Evolutionary conservation across 2,329 filamentous ascomycete genomes (phyloP), one percentile per base, ranked within the genome.

Genomic region (Basipetospora chlamydospora): DNA sequence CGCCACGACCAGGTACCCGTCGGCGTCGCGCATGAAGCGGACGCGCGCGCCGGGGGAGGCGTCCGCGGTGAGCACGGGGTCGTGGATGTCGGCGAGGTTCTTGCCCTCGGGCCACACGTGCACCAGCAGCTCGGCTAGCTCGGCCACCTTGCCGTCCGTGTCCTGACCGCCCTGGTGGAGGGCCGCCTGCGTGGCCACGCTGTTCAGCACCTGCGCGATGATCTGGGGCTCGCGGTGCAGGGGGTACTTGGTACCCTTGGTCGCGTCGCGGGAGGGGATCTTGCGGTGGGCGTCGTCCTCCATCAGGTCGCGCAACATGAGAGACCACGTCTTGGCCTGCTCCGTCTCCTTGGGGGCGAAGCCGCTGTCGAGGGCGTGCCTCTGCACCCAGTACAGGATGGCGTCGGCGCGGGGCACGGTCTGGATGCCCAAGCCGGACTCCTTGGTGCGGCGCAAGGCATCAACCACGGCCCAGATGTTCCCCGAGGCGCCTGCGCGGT

Each of bases 241-340:
- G 40, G 45, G 39, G 26, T 46, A 43, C 31, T 44, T 39, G 13
- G 31, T 32, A 6, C 18, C 17, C 26, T 15, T 21, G n/a, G 33
- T 21, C 31, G 26, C 16, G n/a, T n/a, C n/a, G n/a, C n/a, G n/a
- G n/a, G n/a, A n/a, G n/a, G n/a, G n/a, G 5, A 6, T 5, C 37
- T 39, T 39, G 23, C 8, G 5, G 35, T 70, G 67, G 16, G 49
- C 51, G 11, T 58, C 49, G 18, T 61, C 54, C 44, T 69, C 55
- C 29, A 72, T 49, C 41, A 72, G 48, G 31, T 72, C 66, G 38
- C 71, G 42, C 12, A 74, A 51, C 40, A 61, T 49, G 40, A 66
- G 58, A 6, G 57, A 55, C 59, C 63, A 65, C 40, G 49, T 56
- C 36, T 66, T 51, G 2, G 66, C 62, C 49, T 61, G 52, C 28